A percentile compares a stretch with the other conserved stretches of the same genome.
These are phyloP conservation scores for Ceratopteris richardii DNA, from an alignment of 75 land plant genomes.

Conservation along the genomic window DNA sequence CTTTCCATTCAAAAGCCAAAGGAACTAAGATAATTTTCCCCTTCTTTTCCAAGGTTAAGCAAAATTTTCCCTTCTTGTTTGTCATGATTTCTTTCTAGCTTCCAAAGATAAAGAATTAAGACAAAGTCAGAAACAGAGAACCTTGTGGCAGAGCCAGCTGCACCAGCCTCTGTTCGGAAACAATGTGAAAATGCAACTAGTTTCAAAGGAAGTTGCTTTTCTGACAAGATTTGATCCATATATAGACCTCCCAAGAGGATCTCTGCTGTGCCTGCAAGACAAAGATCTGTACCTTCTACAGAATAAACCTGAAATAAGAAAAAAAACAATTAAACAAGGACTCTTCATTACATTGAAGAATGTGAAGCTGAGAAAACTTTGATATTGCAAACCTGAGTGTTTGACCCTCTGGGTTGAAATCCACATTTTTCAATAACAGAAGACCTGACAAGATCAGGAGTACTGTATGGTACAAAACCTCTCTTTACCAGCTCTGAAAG, in stretches of 20 bases:
- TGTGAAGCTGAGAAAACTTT: not conserved
- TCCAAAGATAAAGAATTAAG: not conserved
- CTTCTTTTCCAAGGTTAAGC: too few species aligned
- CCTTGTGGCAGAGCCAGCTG: slow-evolving; percentile 95
- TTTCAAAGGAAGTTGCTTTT: slow-evolving; percentile 68
- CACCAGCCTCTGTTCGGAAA: slow-evolving; percentile 98
- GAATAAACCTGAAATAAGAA: slow-evolving; percentile 65
- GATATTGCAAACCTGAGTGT: slow-evolving; percentile 82
- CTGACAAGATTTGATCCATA: slow-evolving; percentile 82
- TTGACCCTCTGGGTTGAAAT: slow-evolving; percentile 90
- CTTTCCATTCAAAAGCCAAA: too few species aligned
- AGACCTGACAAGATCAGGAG: slow-evolving; percentile 93
- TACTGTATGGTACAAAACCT: slow-evolving; percentile 71
- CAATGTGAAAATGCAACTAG: slow-evolving; percentile 91
- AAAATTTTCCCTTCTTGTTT: too few species aligned
- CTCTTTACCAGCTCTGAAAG: slow-evolving; percentile 64
- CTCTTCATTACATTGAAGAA: not conserved
- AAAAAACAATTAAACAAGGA: slow-evolving; percentile 1
- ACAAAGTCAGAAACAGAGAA: slow-evolving; percentile 4
- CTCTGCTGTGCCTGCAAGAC: slow-evolving; percentile 95
- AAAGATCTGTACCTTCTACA: slow-evolving; percentile 80
- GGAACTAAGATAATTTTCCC: too few species aligned
- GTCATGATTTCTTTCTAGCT: too few species aligned
- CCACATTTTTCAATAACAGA: slow-evolving; percentile 95
- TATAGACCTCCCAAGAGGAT: slow-evolving; percentile 96